Base-by-base conservation (phyloP, 352 stramenopile genomes). In the Phytophthora syringae region DNA sequence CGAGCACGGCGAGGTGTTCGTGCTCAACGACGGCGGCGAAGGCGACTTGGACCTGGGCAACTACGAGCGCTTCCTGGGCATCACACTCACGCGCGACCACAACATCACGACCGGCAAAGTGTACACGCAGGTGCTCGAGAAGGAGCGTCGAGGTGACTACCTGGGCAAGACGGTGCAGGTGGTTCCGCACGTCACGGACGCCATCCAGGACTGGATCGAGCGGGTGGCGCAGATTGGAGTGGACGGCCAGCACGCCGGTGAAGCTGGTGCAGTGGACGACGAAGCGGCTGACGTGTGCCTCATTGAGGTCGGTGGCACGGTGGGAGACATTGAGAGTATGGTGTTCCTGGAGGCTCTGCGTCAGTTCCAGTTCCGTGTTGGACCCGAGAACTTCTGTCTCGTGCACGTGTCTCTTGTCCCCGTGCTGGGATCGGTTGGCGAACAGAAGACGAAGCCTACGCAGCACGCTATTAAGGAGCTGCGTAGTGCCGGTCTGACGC, bases 401-500 rank as follows among this genome's bases (percentile, higher is more conserved):
- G 97, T 99, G 32, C 98, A 99, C 84, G 98, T 99, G 10, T 98
- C 89, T 27, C 86, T 99, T 3, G 97, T 99, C 47, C 98, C 98
- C 0, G 95, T 99, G 52, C 90, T 99, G 27, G 97, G 97, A 3
- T 97, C 88, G n/a, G 96, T 99, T 16, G 97, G 97, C 32, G 98
- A 99, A 82, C 98, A 99, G 85, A 99, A 99, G 86, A 99, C 98
- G 16, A 99, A 99, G 85, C 98, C 98, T 0, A 99, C 98, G 40
- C 98, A 99, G 85, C 98, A 99, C 80, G 97, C 96, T 16, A 98
- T 99, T 64, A 98, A 98, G 69, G 97, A 99, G 83, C 88, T 99
- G 50, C 83, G 97, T 30, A 97, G 82, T 21, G 86, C 99, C 16
- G 98, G 98, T 56, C 77, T 99, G 9, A 93, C 88, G 48, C 97